Evolutionary conservation across 2,329 filamentous ascomycete genomes (phyloP).

Genomic region (Gliomastix tumulicola): DNA sequence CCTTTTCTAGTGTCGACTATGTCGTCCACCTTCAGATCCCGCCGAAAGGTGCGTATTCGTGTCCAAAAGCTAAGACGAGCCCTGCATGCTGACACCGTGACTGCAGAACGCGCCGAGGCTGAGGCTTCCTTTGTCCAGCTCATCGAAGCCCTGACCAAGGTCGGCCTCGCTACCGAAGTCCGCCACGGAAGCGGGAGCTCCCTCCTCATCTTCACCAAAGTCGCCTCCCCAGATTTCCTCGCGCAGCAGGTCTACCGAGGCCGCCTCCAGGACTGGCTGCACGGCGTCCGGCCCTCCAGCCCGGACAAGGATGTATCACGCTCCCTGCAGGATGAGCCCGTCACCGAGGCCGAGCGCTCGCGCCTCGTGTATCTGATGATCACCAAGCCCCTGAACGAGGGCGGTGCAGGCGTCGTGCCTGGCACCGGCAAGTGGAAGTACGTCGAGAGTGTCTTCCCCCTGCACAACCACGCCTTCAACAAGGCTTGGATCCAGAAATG

Average conservation of each 20-base stretch:
- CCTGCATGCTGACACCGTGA: no score
- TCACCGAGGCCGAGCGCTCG: conserved; percentile 82
- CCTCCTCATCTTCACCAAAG: conserved; percentile 75
- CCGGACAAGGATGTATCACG: conserved; percentile 66
- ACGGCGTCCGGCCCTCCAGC: conserved; percentile 72
- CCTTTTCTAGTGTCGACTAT: conserved; percentile 71
- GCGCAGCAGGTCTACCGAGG: conserved; percentile 77
- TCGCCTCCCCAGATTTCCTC: conserved; percentile 69
- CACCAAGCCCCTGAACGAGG: conserved; percentile 63
- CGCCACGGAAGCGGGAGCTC: conserved; percentile 70
- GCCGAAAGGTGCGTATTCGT: conserved; percentile 47
- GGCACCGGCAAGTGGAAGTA: conserved; percentile 64
- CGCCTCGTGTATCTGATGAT: conserved; percentile 84
- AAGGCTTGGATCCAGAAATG: conserved; percentile 68
- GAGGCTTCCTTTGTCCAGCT: conserved; percentile 72
- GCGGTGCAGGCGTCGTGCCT: conserved; percentile 72
- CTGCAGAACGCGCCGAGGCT: conserved; percentile 59
- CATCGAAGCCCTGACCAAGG: conserved; percentile 64
- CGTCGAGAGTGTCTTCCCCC: conserved; percentile 67
- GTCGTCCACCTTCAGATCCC: conserved; percentile 75
- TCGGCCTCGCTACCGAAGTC: conserved; percentile 84
- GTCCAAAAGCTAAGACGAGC: conserved; percentile 3
- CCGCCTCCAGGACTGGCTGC: conserved; percentile 88
- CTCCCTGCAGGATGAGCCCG: conserved; percentile 64
- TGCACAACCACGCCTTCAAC: conserved; percentile 74